These are phyloP conservation scores for Lavandula angustifolia DNA, from an alignment of 257 asterid genomes.

Conservation along the genomic window DNA sequence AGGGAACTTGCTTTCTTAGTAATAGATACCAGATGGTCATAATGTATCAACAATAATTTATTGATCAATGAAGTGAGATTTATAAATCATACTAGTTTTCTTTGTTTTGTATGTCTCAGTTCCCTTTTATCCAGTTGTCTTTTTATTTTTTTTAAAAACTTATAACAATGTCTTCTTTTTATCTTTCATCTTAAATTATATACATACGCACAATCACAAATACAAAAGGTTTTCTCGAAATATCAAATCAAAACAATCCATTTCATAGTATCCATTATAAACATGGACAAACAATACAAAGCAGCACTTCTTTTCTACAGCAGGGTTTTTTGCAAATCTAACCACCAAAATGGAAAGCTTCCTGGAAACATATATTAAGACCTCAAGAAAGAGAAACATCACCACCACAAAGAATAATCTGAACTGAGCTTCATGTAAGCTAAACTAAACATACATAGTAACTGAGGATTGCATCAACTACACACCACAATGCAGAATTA, in stretches of 20 bases:
- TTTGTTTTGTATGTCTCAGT: neutral
- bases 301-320: neutral
- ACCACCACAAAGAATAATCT: slow-evolving; percentile 23
- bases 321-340: slow-evolving; percentile 22
- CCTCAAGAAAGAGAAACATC: neutral
- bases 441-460: slow-evolving; percentile 31
- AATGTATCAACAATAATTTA: no score
- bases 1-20: neutral
- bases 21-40: no score
- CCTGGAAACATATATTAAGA: slow-evolving; percentile 13
- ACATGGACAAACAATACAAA: slow-evolving; percentile 20
- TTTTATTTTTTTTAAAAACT: no score
- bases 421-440: slow-evolving; percentile 27
- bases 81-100: neutral
- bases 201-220: no score
- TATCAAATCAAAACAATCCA: slow-evolving; percentile 25
- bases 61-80: slow-evolving; percentile 1
- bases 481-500: neutral
- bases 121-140: no score
- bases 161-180: no score
- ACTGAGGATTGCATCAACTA: slow-evolving; percentile 8
- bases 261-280: slow-evolving; percentile 3
- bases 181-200: no score
- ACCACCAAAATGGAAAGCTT: slow-evolving; percentile 18
- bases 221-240: no score